These are phyloP conservation scores for Pisolithus orientalis DNA, from an alignment of 768 basidiomycete species.

Conservation along the genomic window DNA sequence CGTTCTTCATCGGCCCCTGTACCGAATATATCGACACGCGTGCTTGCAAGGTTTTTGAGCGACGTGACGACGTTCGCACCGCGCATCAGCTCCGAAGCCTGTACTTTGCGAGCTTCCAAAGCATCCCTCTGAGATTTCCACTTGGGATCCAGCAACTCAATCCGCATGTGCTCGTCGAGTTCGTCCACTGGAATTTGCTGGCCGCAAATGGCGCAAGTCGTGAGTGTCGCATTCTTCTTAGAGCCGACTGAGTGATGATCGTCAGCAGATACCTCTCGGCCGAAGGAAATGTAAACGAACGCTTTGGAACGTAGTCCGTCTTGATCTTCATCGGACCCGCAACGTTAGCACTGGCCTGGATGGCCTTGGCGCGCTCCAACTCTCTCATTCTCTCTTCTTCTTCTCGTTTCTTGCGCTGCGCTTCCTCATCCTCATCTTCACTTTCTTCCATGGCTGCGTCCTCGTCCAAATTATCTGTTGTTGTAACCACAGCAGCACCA, in stretches of 20 bases:
- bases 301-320: conserved; percentile 92
- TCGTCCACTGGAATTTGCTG: conserved; percentile 96
- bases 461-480: conserved; percentile 28
- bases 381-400: conserved; percentile 68
- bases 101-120: conserved; percentile 84
- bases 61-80: conserved; percentile 94
- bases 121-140: conserved; percentile 96
- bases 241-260: conserved; percentile 47
- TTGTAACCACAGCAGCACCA: conserved; percentile 32
- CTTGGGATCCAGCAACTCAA: conserved; percentile 92
- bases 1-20: conserved; percentile 90
- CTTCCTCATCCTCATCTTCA: conserved; percentile 75
- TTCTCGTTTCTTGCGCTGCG: conserved; percentile 49
- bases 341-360: conserved; percentile 74
- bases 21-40: conserved; percentile 97
- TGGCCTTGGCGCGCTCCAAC: conserved; percentile 68
- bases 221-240: conserved; percentile 58
- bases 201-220: conserved; percentile 90
- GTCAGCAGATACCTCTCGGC: conserved; percentile 4
- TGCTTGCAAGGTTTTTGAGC: conserved; percentile 85
- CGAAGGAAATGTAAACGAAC: conserved; percentile 40
- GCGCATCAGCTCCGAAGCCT: conserved; percentile 79
- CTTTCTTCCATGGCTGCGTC: conserved; percentile 75
- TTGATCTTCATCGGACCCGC: conserved; percentile 88
- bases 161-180: conserved; percentile 95